These are phyloP conservation scores for Lactarius quietus DNA, from an alignment of 768 basidiomycete genomes.

Conservation along the genomic window DNA sequence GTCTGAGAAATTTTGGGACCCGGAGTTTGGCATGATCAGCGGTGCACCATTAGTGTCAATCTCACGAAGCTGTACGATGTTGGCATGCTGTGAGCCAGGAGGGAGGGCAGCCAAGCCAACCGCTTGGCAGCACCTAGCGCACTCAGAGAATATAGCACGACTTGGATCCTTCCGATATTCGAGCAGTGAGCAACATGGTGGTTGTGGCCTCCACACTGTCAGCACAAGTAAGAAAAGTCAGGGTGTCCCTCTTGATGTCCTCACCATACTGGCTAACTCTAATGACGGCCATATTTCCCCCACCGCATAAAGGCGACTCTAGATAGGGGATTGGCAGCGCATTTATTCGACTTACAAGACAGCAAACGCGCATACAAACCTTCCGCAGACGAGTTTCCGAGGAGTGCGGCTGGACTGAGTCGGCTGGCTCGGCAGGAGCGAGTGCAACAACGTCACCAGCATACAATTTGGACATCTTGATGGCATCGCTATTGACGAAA, in stretches of 20 bases:
- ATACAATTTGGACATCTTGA: conserved; percentile 57
- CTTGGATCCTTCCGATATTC: conserved; percentile 48
- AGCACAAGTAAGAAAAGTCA: neutral
- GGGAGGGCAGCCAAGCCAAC: conserved; percentile 46
- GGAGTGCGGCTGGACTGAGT: conserved; percentile 12
- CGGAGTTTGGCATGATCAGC: conserved; percentile 6
- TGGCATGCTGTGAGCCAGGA: conserved; percentile 50
- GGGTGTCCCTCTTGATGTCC: conserved; percentile 29
- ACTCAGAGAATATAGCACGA: conserved; percentile 45
- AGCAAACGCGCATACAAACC: conserved; percentile 17
- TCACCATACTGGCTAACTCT: conserved; percentile 55
- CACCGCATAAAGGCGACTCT: conserved; percentile 53
- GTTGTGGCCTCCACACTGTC: conserved; percentile 54
- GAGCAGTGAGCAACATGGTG: conserved; percentile 59
- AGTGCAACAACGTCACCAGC: conserved; percentile 70
- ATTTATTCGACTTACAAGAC: conserved; percentile 15
- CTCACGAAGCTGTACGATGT: conserved; percentile 52
- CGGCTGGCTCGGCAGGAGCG: conserved; percentile 32
- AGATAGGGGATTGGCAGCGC: conserved; percentile 19
- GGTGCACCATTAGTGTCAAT: conserved; percentile 27
- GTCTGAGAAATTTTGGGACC: conserved; percentile 15
- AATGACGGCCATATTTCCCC: conserved; percentile 76
- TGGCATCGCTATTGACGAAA: conserved; percentile 55
- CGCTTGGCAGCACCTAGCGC: conserved; percentile 36
- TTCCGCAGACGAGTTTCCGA: conserved; percentile 18